Evolutionary conservation across 2,329 filamentous ascomycete species (phyloP).

Genomic region (Cucurbitaria berberidis): DNA sequence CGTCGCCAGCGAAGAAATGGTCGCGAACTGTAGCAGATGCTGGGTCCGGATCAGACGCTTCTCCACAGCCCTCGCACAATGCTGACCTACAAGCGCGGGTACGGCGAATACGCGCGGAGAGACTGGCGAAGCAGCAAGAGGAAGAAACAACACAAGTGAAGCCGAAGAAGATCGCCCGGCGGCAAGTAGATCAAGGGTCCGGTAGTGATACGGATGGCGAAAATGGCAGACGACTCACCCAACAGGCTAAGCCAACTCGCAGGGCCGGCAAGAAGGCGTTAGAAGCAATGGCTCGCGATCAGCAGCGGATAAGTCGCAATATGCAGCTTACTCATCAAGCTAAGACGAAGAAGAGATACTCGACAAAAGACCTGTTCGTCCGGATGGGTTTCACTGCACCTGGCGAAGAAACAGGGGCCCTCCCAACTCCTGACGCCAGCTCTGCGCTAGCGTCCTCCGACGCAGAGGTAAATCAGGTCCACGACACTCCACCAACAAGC

Average conservation of each 20-base stretch:
- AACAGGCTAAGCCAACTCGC: slow-evolving; percentile 71
- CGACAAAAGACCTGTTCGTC: slow-evolving; percentile 80
- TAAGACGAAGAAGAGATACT: slow-evolving; percentile 85
- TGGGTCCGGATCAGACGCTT: slow-evolving; percentile 54
- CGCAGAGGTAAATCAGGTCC: slow-evolving; percentile 47
- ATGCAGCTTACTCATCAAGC: slow-evolving; percentile 91
- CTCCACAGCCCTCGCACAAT: slow-evolving; percentile 54
- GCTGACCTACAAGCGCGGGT: slow-evolving; percentile 74
- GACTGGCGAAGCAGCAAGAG: slow-evolving; percentile 69
- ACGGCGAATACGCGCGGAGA: slow-evolving; percentile 74
- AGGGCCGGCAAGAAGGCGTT: slow-evolving; percentile 94
- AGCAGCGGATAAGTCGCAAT: slow-evolving; percentile 85
- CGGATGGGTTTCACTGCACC: slow-evolving; percentile 74
- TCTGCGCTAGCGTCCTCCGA: slow-evolving; percentile 68
- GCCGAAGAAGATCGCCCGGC: slow-evolving; percentile 41
- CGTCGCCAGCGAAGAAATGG: slow-evolving; percentile 44
- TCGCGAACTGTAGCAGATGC: slow-evolving; percentile 1
- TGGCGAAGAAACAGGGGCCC: slow-evolving; percentile 14
- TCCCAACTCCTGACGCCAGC: slow-evolving; percentile 48
- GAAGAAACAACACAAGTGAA: slow-evolving; percentile 46
- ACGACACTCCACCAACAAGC: slow-evolving; percentile 54
- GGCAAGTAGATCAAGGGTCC: slow-evolving; percentile 52
- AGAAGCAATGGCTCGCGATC: slow-evolving; percentile 94
- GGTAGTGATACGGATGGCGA: slow-evolving; percentile 63
- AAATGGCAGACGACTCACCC: slow-evolving; percentile 61